Evolutionary conservation across 257 asterid species (phyloP).

Genomic region (Plantago elongata): DNA sequence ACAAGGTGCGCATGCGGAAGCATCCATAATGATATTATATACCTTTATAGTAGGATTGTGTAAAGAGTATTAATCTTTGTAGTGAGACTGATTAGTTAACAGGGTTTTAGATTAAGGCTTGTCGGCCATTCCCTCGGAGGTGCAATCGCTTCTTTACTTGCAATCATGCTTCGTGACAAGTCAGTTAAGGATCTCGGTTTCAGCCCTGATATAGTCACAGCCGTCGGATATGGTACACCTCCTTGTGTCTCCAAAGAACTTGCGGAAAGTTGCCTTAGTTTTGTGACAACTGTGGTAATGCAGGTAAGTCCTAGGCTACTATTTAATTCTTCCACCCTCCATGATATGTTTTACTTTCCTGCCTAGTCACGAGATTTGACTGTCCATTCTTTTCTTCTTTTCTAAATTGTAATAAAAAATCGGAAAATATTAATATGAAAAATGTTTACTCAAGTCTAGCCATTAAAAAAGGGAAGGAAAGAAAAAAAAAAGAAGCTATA

Average conservation of each 20-base stretch:
- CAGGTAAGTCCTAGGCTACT: slow-evolving; percentile 41
- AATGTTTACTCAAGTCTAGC: no score
- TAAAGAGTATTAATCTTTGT: slow-evolving; percentile 10
- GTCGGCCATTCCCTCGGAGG: slow-evolving; percentile 99
- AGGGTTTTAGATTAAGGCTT: slow-evolving; percentile 98
- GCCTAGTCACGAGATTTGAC: background rate
- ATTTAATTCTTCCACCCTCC: slow-evolving; percentile 9
- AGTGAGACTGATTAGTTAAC: slow-evolving; percentile 52
- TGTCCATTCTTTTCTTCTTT: no score
- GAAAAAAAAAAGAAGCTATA: no score
- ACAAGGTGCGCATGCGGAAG: slow-evolving; percentile 45
- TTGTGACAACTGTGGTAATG: slow-evolving; percentile 85
- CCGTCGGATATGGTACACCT: slow-evolving; percentile 80
- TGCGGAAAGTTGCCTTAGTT: slow-evolving; percentile 82
- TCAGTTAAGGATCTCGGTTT: slow-evolving; percentile 76
- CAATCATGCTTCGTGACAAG: slow-evolving; percentile 77
- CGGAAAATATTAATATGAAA: no score
- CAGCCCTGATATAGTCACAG: slow-evolving; percentile 72
- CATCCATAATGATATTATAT: background rate
- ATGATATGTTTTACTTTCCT: background rate
- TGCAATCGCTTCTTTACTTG: slow-evolving; percentile 84
- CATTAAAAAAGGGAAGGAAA: no score
- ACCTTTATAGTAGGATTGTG: slow-evolving; percentile 6
- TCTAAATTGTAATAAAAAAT: no score
- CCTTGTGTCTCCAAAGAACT: slow-evolving; percentile 91